Evolutionary conservation across 495 filamentous ascomycete species (phyloP).

Genomic region (Penicillium ochrochloron): DNA sequence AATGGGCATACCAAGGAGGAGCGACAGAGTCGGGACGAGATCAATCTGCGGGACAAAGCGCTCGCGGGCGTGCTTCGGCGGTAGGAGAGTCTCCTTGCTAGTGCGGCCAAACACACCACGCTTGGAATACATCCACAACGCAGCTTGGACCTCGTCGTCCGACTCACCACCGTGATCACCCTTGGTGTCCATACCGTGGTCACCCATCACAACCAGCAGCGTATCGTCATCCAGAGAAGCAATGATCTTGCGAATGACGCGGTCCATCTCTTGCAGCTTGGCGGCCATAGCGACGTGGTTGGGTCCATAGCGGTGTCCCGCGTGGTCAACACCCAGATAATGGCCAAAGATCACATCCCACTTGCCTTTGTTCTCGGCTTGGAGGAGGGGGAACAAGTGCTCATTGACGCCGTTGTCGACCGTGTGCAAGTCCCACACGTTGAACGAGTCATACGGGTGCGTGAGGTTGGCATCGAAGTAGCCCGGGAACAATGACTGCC

Average conservation of each 20-base stretch:
- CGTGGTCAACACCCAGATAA: slow-evolving; percentile 95
- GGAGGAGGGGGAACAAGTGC: slow-evolving; percentile 84
- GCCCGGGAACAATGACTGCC: slow-evolving; percentile 88
- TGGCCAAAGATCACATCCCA: slow-evolving; percentile 96
- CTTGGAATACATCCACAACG: slow-evolving; percentile 98
- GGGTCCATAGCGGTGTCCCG: slow-evolving; percentile 93
- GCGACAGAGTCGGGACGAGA: slow-evolving; percentile 85
- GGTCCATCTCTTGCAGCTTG: slow-evolving; percentile 92
- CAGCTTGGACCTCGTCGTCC: slow-evolving; percentile 90
- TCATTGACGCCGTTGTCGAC: slow-evolving; percentile 96
- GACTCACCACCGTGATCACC: slow-evolving; percentile 98
- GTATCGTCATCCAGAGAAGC: slow-evolving; percentile 80
- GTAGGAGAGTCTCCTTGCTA: slow-evolving; percentile 59
- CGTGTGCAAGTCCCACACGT: slow-evolving; percentile 97
- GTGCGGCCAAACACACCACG: slow-evolving; percentile 79
- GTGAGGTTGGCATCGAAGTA: slow-evolving; percentile 88
- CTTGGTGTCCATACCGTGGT: slow-evolving; percentile 97
- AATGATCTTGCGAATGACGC: slow-evolving; percentile 72
- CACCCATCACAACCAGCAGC: slow-evolving; percentile 92
- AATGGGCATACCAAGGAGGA: slow-evolving; percentile 88
- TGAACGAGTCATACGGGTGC: slow-evolving; percentile 90
- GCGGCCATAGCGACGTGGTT: slow-evolving; percentile 89
- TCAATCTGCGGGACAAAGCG: slow-evolving; percentile 94
- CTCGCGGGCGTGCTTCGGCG: slow-evolving; percentile 75
- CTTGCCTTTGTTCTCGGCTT: slow-evolving; percentile 60